Conservation (phyloP, 116 monocot species). For the Dioscorea cayenensis region DNA sequence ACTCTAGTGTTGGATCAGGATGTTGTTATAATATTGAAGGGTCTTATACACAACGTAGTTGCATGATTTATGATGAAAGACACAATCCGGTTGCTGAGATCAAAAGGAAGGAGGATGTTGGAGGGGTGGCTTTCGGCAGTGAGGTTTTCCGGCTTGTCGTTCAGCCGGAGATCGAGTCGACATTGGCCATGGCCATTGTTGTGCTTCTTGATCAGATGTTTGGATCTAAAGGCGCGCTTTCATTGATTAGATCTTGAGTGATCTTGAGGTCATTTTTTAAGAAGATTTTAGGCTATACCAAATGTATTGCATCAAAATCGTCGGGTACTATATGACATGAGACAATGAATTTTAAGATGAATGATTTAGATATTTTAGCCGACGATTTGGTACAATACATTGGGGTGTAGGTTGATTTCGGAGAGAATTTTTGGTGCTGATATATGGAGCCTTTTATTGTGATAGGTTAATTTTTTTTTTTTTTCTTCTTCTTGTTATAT, state of each 20-base stretch:
- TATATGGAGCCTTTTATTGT: no score
- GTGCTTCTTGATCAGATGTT: conserved; percentile 64
- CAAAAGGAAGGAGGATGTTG: conserved; percentile 23
- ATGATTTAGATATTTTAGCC: no score
- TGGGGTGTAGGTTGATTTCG: no score
- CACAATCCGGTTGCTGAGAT: conserved; percentile 34
- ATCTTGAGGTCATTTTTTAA: no score
- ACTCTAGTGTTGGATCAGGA: not conserved
- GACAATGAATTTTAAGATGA: no score
- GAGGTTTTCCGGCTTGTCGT: conserved; percentile 66
- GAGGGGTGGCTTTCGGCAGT: conserved; percentile 33
- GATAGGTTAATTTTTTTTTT: no score
- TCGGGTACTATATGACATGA: no score
- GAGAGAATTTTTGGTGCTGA: no score
- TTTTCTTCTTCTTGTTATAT: no score
- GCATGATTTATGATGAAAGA: conserved; percentile 24
- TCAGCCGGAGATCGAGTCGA: conserved; percentile 31
- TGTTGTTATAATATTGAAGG: conserved; percentile 19
- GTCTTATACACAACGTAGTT: conserved; percentile 29
- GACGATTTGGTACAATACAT: no score
- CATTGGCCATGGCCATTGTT: conserved; percentile 57
- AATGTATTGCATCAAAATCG: no score
- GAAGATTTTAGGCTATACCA: no score
- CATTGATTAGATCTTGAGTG: not conserved
- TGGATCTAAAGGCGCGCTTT: conserved; percentile 2